phyloP scores from a whole-genome alignment of 2,329 filamentous ascomycete genomes.

The Hysterium pulicare region DNA sequence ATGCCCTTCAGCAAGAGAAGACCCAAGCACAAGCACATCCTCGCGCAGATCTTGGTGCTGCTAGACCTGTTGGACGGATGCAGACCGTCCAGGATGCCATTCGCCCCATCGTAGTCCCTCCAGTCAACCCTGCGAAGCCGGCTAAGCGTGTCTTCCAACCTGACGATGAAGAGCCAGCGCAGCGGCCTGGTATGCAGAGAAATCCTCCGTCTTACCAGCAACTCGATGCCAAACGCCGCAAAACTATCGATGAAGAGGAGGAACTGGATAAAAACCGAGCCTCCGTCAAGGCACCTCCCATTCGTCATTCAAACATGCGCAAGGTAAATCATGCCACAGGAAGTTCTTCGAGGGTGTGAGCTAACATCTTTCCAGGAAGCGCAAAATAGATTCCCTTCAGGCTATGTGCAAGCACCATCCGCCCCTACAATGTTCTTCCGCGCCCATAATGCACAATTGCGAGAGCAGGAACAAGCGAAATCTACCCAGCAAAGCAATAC shows the following conservation, averaged over 20 bases:
- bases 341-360: constrained; percentile 11
- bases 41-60: constrained; percentile 49
- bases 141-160: constrained; percentile 71
- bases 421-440: constrained; percentile 61
- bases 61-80: constrained; percentile 58
- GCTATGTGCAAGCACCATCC: constrained; percentile 59
- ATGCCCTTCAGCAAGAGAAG: constrained; percentile 21
- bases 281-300: constrained; percentile 75
- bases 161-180: constrained; percentile 56
- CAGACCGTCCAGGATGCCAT: constrained; percentile 58
- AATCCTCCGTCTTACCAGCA: constrained; percentile 54
- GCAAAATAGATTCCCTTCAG: constrained; percentile 59
- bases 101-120: constrained; percentile 52
- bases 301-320: constrained; percentile 71
- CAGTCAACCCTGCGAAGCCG: constrained; percentile 66
- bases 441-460: constrained; percentile 65
- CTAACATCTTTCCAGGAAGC: constrained; percentile 46
- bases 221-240: constrained; percentile 73
- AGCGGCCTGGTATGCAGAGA: constrained; percentile 54
- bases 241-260: constrained; percentile 67
- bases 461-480: constrained; percentile 61
- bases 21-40: constrained; percentile 29
- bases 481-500: constrained; percentile 69
- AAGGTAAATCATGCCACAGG: constrained; percentile 54
- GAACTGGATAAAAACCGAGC: constrained; percentile 59